Conservation (phyloP, 164 flowering plant genomes). For the Dillenia suffruticosa region DNA sequence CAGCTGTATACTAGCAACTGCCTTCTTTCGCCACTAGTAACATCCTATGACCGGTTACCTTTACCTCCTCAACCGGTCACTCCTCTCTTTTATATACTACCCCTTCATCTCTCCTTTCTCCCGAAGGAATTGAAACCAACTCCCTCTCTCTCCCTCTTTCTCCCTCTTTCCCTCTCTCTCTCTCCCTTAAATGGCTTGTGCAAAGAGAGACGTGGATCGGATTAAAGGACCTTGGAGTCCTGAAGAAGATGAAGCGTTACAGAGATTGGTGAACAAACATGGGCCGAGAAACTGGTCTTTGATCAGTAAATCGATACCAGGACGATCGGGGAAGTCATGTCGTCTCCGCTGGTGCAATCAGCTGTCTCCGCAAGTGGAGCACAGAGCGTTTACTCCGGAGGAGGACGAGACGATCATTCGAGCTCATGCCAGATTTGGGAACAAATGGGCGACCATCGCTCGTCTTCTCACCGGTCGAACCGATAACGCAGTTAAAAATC, state of each 20-base stretch:
- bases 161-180: not conserved
- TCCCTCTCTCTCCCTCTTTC: conserved; percentile 1
- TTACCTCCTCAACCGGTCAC: conserved; percentile 45
- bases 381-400: conserved; percentile 62
- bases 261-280: conserved; percentile 53
- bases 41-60: conserved; percentile 26
- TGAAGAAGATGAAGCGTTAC: conserved; percentile 70
- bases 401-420: conserved; percentile 71
- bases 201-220: conserved; percentile 56
- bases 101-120: not conserved
- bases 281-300: conserved; percentile 91
- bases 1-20: conserved; percentile 69
- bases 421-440: conserved; percentile 77
- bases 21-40: conserved; percentile 30
- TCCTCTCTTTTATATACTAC: conserved; percentile 19
- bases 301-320: conserved; percentile 79
- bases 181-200: conserved; percentile 20
- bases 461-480: conserved; percentile 74
- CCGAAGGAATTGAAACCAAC: conserved; percentile 1
- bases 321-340: conserved; percentile 91
- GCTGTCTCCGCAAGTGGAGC: conserved; percentile 86
- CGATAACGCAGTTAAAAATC: conserved; percentile 88
- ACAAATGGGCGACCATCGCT: conserved; percentile 93
- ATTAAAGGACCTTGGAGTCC: conserved; percentile 98
- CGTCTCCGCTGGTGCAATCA: conserved; percentile 93